Conservation (phyloP, 2,329 filamentous ascomycete genomes). For the Talaromyces sp. region DNA sequence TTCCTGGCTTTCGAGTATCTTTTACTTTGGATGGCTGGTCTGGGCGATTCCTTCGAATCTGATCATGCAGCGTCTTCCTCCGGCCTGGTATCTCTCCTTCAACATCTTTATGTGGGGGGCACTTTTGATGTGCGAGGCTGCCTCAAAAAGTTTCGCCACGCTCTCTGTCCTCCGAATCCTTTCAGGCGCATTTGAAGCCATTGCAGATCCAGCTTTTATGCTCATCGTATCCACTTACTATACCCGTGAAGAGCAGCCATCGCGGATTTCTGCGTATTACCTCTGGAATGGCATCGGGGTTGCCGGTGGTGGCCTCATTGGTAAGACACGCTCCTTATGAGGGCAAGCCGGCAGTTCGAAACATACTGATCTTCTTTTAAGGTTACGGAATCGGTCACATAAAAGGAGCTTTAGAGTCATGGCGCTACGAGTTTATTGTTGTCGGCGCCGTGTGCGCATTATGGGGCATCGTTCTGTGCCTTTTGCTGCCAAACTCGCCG, state of each 20-base stretch:
- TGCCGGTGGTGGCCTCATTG: slow-evolving; percentile 4
- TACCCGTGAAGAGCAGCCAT: slow-evolving; percentile 5
- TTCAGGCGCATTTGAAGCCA: slow-evolving; percentile 49
- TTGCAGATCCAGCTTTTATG: slow-evolving; percentile 52
- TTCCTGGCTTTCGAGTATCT: slow-evolving; percentile 36
- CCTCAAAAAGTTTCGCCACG: slow-evolving; percentile 45
- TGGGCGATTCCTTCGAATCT: slow-evolving; percentile 22
- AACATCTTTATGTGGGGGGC: slow-evolving; percentile 23
- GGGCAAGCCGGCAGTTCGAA: not conserved
- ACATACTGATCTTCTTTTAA: not conserved
- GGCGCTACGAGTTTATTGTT: slow-evolving; percentile 5
- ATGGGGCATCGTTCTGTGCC: slow-evolving; percentile 4
- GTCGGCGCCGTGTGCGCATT: slow-evolving; percentile 4
- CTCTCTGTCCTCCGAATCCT: slow-evolving; percentile 48
- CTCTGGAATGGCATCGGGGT: slow-evolving; percentile 7
- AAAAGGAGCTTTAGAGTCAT: not conserved
- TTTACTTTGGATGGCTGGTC: slow-evolving; percentile 37
- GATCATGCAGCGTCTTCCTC: slow-evolving; percentile 18
- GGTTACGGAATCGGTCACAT: slow-evolving; percentile 3
- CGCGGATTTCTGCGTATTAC: slow-evolving; percentile 3
- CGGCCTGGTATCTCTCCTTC: slow-evolving; percentile 10
- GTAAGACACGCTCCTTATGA: not conserved
- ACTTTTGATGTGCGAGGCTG: slow-evolving; percentile 40
- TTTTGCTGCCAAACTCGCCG: slow-evolving; percentile 7
- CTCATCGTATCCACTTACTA: slow-evolving; percentile 33